Evolutionary conservation across 345 rosid species (phyloP).

Genomic region (Lenwebbia sp.): DNA sequence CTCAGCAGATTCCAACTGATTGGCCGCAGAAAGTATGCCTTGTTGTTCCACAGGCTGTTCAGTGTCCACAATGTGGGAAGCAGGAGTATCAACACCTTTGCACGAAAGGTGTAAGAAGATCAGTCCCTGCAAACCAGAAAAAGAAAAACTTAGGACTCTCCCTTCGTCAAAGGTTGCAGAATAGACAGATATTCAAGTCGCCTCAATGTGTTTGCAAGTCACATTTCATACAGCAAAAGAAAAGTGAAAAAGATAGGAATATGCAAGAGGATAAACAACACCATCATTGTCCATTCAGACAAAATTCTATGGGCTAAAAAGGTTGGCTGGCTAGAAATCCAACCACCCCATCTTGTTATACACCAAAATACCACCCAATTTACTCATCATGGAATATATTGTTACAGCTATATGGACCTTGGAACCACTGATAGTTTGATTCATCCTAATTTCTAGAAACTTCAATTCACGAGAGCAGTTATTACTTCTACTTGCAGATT

Average conservation of each 20-base stretch:
- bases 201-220: neutral
- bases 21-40: neutral
- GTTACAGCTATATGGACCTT: neutral
- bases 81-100: neutral
- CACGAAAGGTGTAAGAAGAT: neutral
- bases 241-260: too few relatives aligned
- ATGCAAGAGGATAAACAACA: too few relatives aligned
- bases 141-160: neutral
- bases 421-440: neutral
- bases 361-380: neutral
- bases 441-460: neutral
- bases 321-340: neutral
- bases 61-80: neutral
- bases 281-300: neutral
- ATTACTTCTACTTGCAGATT: neutral
- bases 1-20: neutral
- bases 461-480: neutral
- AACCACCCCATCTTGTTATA: neutral
- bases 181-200: neutral
- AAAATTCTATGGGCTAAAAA: neutral
- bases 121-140: constrained; percentile 22
- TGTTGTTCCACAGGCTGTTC: neutral
- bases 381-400: neutral
- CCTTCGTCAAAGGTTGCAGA: neutral
- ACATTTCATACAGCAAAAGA: neutral